Conservation (phyloP, 192 early-diverging fungal species). For the Powellomyces hirtus region DNA sequence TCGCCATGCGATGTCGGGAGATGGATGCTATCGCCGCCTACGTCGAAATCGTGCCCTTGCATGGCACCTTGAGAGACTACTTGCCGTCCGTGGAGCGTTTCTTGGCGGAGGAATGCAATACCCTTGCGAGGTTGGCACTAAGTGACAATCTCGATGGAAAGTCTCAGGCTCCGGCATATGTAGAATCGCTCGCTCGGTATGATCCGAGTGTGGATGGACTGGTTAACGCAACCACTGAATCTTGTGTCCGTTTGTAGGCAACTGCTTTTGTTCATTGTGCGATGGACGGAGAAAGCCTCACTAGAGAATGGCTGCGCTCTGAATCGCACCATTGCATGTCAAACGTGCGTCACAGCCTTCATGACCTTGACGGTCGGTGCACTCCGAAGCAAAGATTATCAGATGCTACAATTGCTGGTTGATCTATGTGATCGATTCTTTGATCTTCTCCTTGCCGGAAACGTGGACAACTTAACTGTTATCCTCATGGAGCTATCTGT, state of each 20-base stretch:
- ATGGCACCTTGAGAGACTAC: slow-evolving; percentile 20
- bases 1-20: slow-evolving; percentile 39
- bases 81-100: slow-evolving; percentile 16
- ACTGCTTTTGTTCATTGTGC: slow-evolving; percentile 40
- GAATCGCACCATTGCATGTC: slow-evolving; percentile 22
- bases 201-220: background rate
- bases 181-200: slow-evolving; percentile 36
- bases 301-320: background rate
- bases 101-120: slow-evolving; percentile 39
- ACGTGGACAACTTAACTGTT: slow-evolving; percentile 32
- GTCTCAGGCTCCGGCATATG: slow-evolving; percentile 10
- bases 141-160: background rate
- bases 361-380: slow-evolving; percentile 33
- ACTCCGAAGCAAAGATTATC: slow-evolving; percentile 23
- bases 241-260: slow-evolving; percentile 28
- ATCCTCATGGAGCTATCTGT: slow-evolving; percentile 41
- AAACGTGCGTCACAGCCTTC: slow-evolving; percentile 44
- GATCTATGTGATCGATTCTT: slow-evolving; percentile 46
- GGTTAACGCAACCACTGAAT: too few relatives aligned
- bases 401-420: slow-evolving; percentile 41
- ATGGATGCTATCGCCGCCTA: slow-evolving; percentile 46
- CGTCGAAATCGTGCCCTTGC: slow-evolving; percentile 42
- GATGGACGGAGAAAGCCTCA: slow-evolving; percentile 35
- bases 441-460: slow-evolving; percentile 41
- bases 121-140: slow-evolving; percentile 34